Percentiles rank a stretch among this genome's conserved stretches.
Conservation (phyloP, 495 filamentous ascomycete species). For the Aspergillus ellipticus region DNA sequence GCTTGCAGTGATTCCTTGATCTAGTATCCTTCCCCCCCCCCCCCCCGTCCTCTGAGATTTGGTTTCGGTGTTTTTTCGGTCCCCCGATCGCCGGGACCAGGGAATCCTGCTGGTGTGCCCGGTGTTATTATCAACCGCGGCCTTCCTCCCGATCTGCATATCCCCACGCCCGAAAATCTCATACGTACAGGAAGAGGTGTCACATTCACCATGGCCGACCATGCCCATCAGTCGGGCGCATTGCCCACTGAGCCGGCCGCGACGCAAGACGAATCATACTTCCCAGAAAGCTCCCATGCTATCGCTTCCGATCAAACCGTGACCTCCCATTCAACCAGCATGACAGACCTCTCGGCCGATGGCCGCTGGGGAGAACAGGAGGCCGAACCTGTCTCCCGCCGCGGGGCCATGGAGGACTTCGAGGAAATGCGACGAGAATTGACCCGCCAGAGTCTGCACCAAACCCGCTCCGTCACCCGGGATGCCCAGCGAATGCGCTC, state of each 20-base stretch:
- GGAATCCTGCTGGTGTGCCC: no score
- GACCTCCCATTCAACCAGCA: conserved; percentile 15
- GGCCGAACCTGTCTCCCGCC: conserved; percentile 60
- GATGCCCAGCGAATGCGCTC: conserved; percentile 22
- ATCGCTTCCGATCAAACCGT: conserved; percentile 13
- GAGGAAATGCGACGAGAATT: conserved; percentile 66
- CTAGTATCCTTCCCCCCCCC: neutral
- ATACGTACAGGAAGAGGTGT: neutral
- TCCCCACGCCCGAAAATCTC: neutral
- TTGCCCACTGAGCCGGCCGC: neutral
- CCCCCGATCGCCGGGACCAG: neutral
- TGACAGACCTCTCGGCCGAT: conserved; percentile 28
- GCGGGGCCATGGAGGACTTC: conserved; percentile 66
- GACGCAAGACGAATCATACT: neutral
- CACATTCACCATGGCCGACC: neutral
- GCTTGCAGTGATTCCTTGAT: neutral
- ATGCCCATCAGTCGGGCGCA: neutral
- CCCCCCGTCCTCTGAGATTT: neutral
- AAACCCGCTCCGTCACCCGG: conserved; percentile 32
- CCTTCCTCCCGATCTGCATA: neutral
- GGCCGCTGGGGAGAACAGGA: conserved; percentile 78
- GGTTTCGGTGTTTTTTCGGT: neutral
- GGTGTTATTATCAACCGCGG: neutral
- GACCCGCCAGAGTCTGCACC: conserved; percentile 53
- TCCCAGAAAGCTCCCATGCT: conserved; percentile 4